Evolutionary conservation across 1,284 basidiomycete genomes (phyloP).

Genomic region (Sporisorium exsertum): DNA sequence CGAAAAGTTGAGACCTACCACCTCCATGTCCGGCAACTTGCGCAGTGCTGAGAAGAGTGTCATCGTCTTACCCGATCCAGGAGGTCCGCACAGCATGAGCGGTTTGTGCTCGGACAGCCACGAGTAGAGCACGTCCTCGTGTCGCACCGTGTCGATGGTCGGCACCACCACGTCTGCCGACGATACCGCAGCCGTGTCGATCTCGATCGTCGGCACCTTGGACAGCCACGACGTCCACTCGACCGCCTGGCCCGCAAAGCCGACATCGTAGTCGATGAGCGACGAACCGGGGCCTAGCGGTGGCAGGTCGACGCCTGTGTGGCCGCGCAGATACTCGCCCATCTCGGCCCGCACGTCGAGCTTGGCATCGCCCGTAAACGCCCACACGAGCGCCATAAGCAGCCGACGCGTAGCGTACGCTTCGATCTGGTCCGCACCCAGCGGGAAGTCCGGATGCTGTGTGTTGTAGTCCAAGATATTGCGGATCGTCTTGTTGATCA

Average conservation of each 20-base stretch:
- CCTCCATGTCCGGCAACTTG: conserved; percentile 97
- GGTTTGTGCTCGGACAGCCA: conserved; percentile 99
- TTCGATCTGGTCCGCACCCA: conserved; percentile 84
- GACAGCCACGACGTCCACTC: conserved; percentile 91
- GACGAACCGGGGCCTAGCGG: conserved; percentile 78
- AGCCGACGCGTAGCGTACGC: conserved; percentile 91
- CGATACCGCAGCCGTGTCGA: conserved; percentile 94
- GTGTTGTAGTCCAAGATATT: conserved; percentile 95
- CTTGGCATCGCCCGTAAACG: conserved; percentile 95
- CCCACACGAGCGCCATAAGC: conserved; percentile 93
- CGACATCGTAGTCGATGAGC: conserved; percentile 93
- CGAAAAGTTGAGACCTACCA: conserved; percentile 98
- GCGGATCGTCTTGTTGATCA: conserved; percentile 94
- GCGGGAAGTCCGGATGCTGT: conserved; percentile 93
- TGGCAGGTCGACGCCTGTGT: conserved; percentile 91
- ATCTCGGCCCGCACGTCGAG: conserved; percentile 88
- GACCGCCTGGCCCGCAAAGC: conserved; percentile 35
- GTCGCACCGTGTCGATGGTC: conserved; percentile 97
- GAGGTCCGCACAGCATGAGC: conserved; percentile 96
- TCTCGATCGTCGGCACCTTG: conserved; percentile 89
- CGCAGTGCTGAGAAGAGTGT: conserved; percentile 98
- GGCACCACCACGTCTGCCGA: conserved; percentile 97
- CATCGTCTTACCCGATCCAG: conserved; percentile 99
- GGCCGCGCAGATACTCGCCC: conserved; percentile 85
- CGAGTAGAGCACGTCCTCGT: conserved; percentile 97